phyloP scores from a whole-genome alignment of 2,329 filamentous ascomycete species.

The Aspergillus fijiensis region DNA sequence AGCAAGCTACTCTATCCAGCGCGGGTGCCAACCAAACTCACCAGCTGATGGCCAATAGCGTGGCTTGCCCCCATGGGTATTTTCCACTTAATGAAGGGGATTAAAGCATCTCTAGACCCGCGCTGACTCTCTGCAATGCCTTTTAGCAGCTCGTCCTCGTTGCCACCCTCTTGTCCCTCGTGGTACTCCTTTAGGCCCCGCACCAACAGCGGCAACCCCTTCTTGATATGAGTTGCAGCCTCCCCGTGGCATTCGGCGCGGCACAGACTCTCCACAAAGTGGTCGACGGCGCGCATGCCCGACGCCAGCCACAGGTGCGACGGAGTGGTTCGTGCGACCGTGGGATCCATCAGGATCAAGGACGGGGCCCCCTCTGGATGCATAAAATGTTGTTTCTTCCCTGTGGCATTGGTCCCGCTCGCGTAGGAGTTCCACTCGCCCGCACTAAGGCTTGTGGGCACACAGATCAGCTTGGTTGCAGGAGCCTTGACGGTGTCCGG shows the following conservation, averaged over 20 bases:
- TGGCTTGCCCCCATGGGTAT: constrained; percentile 3
- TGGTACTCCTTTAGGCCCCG: constrained; percentile 1
- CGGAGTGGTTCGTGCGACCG: constrained; percentile 1
- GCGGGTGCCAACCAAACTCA: neutral
- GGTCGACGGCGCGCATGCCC: constrained; percentile 1
- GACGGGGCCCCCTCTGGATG: neutral
- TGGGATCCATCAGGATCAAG: constrained; percentile 6
- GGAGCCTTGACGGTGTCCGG: neutral
- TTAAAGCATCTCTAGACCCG: neutral
- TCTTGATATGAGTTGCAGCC: neutral
- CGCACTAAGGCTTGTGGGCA: constrained; percentile 2
- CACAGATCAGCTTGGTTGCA: constrained; percentile 3
- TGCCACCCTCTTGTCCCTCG: neutral
- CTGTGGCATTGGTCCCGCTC: neutral
- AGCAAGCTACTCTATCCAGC: neutral
- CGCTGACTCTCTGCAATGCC: constrained; percentile 5
- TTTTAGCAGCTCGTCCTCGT: constrained; percentile 1
- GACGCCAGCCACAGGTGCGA: constrained; percentile 6
- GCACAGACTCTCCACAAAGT: constrained; percentile 2
- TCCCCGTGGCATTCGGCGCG: neutral
- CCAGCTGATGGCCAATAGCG: constrained; percentile 5
- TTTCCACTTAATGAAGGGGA: constrained; percentile 1
- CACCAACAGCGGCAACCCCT: neutral
- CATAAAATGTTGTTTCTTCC: constrained; percentile 3
- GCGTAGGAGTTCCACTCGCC: constrained; percentile 3